These are phyloP conservation scores for Scheffersomyces stipitis DNA, from an alignment of 805 yeast species.

Conservation along the genomic window DNA sequence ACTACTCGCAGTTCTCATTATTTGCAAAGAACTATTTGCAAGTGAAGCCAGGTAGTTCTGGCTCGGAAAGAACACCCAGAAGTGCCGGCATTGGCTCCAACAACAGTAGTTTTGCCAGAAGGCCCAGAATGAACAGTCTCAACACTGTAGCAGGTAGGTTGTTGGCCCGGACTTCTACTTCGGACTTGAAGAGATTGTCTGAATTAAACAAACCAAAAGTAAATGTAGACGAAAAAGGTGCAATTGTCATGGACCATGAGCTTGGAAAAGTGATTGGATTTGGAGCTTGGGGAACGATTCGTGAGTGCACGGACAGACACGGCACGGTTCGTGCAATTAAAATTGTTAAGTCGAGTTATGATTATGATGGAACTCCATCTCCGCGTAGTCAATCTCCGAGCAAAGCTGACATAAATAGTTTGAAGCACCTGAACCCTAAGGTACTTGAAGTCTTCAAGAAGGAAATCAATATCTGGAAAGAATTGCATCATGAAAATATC, in stretches of 20 bases:
- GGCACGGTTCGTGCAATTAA: slow-evolving; percentile 57
- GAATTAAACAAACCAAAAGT: slow-evolving; percentile 21
- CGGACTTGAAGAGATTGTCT: slow-evolving; percentile 30
- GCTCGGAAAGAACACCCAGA: slow-evolving; percentile 20
- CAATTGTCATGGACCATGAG: slow-evolving; percentile 57
- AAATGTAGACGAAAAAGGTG: slow-evolving; percentile 66
- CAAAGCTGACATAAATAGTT: slow-evolving; percentile 2
- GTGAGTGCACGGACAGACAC: slow-evolving; percentile 56
- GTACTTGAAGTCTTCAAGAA: slow-evolving; percentile 61
- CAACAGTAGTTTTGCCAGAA: slow-evolving; percentile 30
- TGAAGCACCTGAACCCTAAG: slow-evolving; percentile 37
- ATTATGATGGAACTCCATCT: slow-evolving; percentile 13
- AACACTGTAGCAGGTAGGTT: slow-evolving; percentile 43
- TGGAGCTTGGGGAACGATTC: slow-evolving; percentile 88
- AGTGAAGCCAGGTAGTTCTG: slow-evolving; percentile 17
- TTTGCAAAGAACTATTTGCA: slow-evolving; percentile 37
- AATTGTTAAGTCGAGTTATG: slow-evolving; percentile 43
- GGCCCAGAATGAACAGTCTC: slow-evolving; percentile 29
- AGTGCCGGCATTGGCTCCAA: slow-evolving; percentile 12
- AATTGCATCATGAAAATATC: slow-evolving; percentile 62
- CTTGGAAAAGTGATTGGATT: slow-evolving; percentile 78
- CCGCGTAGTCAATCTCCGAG: slow-evolving; percentile 6
- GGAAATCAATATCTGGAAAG: slow-evolving; percentile 77
- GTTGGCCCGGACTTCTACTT: slow-evolving; percentile 36
- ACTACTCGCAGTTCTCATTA: slow-evolving; percentile 43